Conservation (phyloP, 1,139 yeast genomes). For the Chernovozyma sophiae-reginae region DNA sequence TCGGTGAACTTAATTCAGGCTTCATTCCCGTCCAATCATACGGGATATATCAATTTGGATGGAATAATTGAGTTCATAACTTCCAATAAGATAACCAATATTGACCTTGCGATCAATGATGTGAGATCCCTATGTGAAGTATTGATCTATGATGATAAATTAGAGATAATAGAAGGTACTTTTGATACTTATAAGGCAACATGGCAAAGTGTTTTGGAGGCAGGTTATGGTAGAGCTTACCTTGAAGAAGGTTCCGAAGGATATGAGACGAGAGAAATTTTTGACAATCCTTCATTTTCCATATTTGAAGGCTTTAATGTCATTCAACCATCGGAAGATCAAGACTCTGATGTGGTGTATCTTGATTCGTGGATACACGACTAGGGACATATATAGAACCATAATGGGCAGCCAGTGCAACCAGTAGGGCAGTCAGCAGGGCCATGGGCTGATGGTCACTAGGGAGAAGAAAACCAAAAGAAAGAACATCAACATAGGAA, state of each 20-base stretch:
- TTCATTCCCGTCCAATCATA: constrained; percentile 52
- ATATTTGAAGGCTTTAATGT: constrained; percentile 35
- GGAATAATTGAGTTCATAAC: constrained; percentile 74
- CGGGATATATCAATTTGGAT: constrained; percentile 64
- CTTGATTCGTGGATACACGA: constrained; percentile 40
- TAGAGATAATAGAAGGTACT: constrained; percentile 53
- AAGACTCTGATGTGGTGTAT: constrained; percentile 33
- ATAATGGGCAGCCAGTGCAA: too few species aligned
- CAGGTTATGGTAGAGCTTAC: constrained; percentile 51
- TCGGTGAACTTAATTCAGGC: constrained; percentile 26
- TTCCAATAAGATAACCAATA: constrained; percentile 73
- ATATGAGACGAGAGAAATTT: constrained; percentile 10
- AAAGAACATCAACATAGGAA: not conserved
- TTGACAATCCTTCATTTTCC: constrained; percentile 22
- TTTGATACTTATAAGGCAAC: constrained; percentile 56
- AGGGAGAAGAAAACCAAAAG: not conserved
- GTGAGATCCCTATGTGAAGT: constrained; percentile 85
- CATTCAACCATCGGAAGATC: constrained; percentile 28
- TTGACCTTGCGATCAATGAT: constrained; percentile 71
- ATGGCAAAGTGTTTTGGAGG: constrained; percentile 58
- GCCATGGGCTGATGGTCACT: too few species aligned
- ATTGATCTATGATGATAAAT: constrained; percentile 76
- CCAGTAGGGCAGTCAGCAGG: too few species aligned
- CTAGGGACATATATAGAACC: constrained; percentile 7
- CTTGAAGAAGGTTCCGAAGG: constrained; percentile 18